These are phyloP conservation scores for Athelia sp. DNA, from an alignment of 1,284 basidiomycete genomes.

Conservation along the genomic window DNA sequence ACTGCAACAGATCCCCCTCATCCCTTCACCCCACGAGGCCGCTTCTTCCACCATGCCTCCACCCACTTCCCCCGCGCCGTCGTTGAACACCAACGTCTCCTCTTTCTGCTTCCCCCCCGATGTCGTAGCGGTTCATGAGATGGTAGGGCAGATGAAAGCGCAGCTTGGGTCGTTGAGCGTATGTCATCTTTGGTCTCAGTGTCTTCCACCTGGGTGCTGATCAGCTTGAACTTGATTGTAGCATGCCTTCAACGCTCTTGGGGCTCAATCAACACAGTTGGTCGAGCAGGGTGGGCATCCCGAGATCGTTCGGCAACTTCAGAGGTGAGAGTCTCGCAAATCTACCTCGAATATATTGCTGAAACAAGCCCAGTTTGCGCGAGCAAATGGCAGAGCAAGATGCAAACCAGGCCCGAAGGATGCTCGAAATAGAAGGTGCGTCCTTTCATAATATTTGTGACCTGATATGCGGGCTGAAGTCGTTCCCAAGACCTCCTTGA, in stretches of 20 bases:
- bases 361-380: constrained; percentile 30
- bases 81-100: neutral
- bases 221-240: constrained; percentile 7
- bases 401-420: constrained; percentile 33
- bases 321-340: constrained; percentile 12
- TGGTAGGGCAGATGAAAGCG: constrained; percentile 19
- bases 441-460: neutral
- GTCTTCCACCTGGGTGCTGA: neutral
- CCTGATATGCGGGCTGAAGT: neutral
- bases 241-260: constrained; percentile 28
- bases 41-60: neutral
- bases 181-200: constrained; percentile 5
- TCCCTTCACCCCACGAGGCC: neutral
- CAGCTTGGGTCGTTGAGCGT: constrained; percentile 20
- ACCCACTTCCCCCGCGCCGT: neutral
- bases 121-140: constrained; percentile 18
- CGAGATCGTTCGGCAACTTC: constrained; percentile 20
- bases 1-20: neutral
- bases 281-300: constrained; percentile 25
- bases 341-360: constrained; percentile 2
- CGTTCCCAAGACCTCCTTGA: constrained; percentile 35
- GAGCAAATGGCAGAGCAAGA: constrained; percentile 37
- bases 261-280: constrained; percentile 26
- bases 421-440: constrained; percentile 43
- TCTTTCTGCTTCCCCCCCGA: constrained; percentile 11